A percentile compares a stretch with the other conserved stretches of the same genome.
Conservation (phyloP, 495 filamentous ascomycete species). For the Entonaema liquescens region DNA sequence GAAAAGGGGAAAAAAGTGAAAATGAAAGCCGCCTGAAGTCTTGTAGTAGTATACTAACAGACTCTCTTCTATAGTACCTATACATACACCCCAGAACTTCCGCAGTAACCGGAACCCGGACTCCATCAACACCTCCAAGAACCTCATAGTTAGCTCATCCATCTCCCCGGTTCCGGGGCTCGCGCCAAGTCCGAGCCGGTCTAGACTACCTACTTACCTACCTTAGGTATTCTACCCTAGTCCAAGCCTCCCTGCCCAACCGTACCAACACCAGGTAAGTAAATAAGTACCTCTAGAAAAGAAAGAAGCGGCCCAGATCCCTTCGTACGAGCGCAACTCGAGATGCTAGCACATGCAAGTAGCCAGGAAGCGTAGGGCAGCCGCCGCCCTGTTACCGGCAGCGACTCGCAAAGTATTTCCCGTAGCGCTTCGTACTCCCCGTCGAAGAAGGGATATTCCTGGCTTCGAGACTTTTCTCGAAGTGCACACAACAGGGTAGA, state of each 20-base stretch:
- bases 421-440: neutral
- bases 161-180: neutral
- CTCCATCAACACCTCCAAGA: neutral
- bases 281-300: neutral
- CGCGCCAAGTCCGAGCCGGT: neutral
- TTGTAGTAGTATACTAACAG: neutral
- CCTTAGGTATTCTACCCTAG: neutral
- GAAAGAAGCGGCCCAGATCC: neutral
- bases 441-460: neutral
- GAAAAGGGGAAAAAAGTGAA: neutral
- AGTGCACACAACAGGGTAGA: neutral
- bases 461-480: neutral
- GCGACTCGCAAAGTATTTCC: constrained; percentile 5
- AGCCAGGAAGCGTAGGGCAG: neutral
- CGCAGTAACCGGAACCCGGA: neutral
- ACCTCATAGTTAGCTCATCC: neutral
- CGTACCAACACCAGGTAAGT: neutral
- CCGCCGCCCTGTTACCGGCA: neutral
- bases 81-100: neutral
- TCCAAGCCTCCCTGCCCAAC: neutral
- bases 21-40: neutral
- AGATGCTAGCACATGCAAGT: neutral
- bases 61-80: neutral
- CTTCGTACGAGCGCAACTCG: neutral
- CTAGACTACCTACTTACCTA: neutral